Conservation (phyloP, 2,329 filamentous ascomycete species). For the Nemania serpens region DNA sequence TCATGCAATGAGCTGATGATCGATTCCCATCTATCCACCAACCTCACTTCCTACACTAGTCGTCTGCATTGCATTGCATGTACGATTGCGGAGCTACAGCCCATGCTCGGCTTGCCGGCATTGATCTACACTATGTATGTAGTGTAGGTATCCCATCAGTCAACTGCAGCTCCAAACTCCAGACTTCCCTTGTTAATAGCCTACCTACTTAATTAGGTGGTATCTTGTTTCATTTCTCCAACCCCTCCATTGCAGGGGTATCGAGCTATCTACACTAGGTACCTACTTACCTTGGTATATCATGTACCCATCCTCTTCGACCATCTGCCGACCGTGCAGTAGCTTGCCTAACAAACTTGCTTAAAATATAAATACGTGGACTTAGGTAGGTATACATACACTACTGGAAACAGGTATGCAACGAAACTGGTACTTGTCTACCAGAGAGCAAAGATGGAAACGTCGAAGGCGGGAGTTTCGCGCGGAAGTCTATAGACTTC, state of each 20-base stretch:
- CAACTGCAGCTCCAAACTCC: slow-evolving; percentile 12
- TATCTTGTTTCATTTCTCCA: slow-evolving; percentile 12
- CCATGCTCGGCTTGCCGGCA: slow-evolving; percentile 9
- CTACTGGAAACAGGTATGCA: too few species aligned
- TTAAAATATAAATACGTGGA: too few species aligned
- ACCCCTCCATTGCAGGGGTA: background rate
- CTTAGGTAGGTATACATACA: too few species aligned
- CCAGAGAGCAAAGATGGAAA: background rate
- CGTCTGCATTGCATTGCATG: slow-evolving; percentile 2
- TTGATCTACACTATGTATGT: too few species aligned
- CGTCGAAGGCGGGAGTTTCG: background rate
- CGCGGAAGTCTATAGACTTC: background rate
- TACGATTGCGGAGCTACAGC: slow-evolving; percentile 14
- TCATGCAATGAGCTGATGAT: slow-evolving; percentile 4
- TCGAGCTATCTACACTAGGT: too few species aligned
- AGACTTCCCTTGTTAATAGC: background rate
- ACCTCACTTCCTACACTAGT: background rate
- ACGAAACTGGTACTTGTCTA: too few species aligned
- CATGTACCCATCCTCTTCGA: background rate
- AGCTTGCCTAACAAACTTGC: too few species aligned
- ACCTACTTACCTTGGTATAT: too few species aligned
- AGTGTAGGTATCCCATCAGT: slow-evolving; percentile 9
- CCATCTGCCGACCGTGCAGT: background rate
- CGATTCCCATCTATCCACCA: slow-evolving; percentile 4
- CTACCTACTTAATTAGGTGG: too few species aligned